Percentiles rank a stretch among this genome's conserved stretches.
phyloP scores from a whole-genome alignment of 1,139 yeast species.

The Sugiyamaella sp. region DNA sequence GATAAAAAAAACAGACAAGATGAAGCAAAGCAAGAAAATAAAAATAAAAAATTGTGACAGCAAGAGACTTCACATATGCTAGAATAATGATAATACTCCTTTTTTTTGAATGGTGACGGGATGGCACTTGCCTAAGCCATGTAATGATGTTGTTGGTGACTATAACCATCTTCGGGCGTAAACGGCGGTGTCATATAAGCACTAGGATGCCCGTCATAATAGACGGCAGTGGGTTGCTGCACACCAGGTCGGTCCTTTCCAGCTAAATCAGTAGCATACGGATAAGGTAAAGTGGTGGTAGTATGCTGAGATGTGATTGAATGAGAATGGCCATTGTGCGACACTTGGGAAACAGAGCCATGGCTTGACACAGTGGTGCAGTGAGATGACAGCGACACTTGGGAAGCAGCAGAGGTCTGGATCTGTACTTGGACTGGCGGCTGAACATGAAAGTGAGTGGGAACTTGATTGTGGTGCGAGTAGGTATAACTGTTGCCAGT shows the following conservation, averaged over 20 bases:
- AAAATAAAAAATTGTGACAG: conserved; percentile 6
- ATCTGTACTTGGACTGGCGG: not conserved
- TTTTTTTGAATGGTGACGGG: not conserved
- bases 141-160: not conserved
- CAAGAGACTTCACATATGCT: not conserved
- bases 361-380: not conserved
- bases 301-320: not conserved
- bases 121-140: not conserved
- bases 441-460: not conserved
- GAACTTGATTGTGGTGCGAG: conserved; percentile 1
- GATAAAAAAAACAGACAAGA: conserved; percentile 23
- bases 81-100: conserved; percentile 2
- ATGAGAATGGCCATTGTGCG: not conserved
- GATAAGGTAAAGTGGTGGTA: not conserved
- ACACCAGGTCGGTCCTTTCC: conserved; percentile 1
- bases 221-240: not conserved
- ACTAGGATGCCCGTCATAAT: conserved; percentile 6
- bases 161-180: conserved; percentile 25
- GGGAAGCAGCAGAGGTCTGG: not conserved
- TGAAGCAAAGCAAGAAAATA: conserved; percentile 14
- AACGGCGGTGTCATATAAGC: conserved; percentile 32
- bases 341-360: not conserved
- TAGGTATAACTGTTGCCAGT: conserved; percentile 8
- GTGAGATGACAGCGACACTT: not conserved
- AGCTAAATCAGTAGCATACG: conserved; percentile 7